Conservation (phyloP, 2,329 filamentous ascomycete species). For the Aspergillus pseudotamarii region DNA sequence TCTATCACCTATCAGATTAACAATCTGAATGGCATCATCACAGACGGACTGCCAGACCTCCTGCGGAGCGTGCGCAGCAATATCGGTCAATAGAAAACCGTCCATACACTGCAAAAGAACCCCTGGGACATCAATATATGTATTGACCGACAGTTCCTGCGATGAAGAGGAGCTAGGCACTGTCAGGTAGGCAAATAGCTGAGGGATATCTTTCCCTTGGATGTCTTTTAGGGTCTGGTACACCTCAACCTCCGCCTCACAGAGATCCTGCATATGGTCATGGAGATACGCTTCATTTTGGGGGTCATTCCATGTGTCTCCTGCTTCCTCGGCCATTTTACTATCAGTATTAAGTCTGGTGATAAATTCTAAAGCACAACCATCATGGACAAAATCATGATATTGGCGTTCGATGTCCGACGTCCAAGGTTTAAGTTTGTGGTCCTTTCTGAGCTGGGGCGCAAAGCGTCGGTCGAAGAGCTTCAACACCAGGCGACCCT, state of each 20-base stretch:
- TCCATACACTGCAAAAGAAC: conserved; percentile 22
- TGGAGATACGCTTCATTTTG: conserved; percentile 22
- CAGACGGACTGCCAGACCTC: conserved; percentile 22
- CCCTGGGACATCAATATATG: conserved; percentile 16
- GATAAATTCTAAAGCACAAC: conserved; percentile 14
- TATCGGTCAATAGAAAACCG: conserved; percentile 17
- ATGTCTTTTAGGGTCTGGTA: conserved; percentile 20
- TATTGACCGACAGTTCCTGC: neutral
- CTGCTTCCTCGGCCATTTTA: neutral
- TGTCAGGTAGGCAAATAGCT: conserved; percentile 11
- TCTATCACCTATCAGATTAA: conserved; percentile 16
- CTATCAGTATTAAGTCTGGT: conserved; percentile 4
- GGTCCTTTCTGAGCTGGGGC: conserved; percentile 12
- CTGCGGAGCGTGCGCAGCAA: conserved; percentile 12
- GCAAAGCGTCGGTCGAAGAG: conserved; percentile 26
- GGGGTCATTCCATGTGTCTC: conserved; percentile 13
- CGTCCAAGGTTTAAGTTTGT: conserved; percentile 16
- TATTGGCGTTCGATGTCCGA: conserved; percentile 18
- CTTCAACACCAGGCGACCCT: conserved; percentile 21
- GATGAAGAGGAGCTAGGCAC: neutral
- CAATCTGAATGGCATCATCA: conserved; percentile 24
- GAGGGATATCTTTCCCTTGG: conserved; percentile 22
- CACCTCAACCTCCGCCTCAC: conserved; percentile 17
- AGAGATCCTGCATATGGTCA: conserved; percentile 14
- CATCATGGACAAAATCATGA: conserved; percentile 18